phyloP scores from a whole-genome alignment of 768 basidiomycete genomes.

The Sporobolomyces roseus region DNA sequence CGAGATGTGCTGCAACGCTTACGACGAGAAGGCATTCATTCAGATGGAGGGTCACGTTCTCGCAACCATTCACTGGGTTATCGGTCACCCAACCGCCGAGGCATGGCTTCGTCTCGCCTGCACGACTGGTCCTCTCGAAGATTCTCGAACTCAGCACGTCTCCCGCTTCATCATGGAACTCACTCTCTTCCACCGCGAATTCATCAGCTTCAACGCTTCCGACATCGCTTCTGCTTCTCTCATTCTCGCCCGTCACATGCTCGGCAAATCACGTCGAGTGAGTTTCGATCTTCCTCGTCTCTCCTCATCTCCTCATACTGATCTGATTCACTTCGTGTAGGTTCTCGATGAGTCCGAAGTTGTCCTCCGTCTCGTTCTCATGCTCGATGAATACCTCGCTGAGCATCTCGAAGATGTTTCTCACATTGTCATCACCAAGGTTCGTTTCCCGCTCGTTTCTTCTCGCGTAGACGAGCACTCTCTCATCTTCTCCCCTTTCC shows the following conservation, averaged over 20 bases:
- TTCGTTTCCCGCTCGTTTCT: slow-evolving; percentile 47
- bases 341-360: slow-evolving; percentile 74
- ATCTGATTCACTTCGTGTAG: no score
- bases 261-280: slow-evolving; percentile 48
- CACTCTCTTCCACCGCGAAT: slow-evolving; percentile 95
- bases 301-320: neutral
- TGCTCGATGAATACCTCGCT: slow-evolving; percentile 77
- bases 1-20: slow-evolving; percentile 91
- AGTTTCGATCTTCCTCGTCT: slow-evolving; percentile 6
- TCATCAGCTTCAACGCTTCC: slow-evolving; percentile 77
- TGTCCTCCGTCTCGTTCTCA: slow-evolving; percentile 74
- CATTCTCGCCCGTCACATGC: slow-evolving; percentile 81
- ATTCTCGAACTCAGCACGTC: slow-evolving; percentile 85
- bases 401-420: slow-evolving; percentile 86
- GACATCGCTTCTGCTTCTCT: slow-evolving; percentile 84
- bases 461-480: neutral
- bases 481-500: neutral
- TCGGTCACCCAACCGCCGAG: slow-evolving; percentile 97
- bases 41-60: slow-evolving; percentile 99
- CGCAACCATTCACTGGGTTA: slow-evolving; percentile 89
- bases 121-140: slow-evolving; percentile 60
- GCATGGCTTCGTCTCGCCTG: slow-evolving; percentile 76
- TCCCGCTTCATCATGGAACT: slow-evolving; percentile 99
- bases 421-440: slow-evolving; percentile 90
- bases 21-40: slow-evolving; percentile 94